Evolutionary conservation across 2,329 filamentous ascomycete species (phyloP), one percentile per base, ranked within the genome.

Genomic region (Pseudomassariella vexata): DNA sequence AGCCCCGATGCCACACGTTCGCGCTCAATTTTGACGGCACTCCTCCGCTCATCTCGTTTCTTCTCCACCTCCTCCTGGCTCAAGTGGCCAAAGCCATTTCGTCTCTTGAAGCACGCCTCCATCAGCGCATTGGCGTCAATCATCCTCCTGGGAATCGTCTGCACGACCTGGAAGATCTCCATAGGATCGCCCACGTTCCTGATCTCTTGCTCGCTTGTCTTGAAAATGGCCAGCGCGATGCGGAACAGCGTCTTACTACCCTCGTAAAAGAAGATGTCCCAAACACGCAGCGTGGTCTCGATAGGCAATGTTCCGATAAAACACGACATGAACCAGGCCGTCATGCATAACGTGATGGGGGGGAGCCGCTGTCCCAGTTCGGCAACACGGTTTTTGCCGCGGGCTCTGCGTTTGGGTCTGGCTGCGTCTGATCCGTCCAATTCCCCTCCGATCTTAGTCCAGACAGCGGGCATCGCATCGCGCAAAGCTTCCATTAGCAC

Each of bases 271-370:
- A 96, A 89, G 2, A 87, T 78, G 48, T 96, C 90, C 90, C 90
- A 96, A 2, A 95, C 86, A 6, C 90, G 82, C 12, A 95, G 72
- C 0, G 89, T 90, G 12, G 83, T 87, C 61, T 96, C 90, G 40
- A 94, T 88, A 2, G 90, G 90, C 12, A 96, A 65, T 1, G 86
- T 94, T 32, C 89, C 88, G 39, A 95, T 92, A 57, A 92, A 95
- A 48, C 92, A 85, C 29, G 85, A 94, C 90, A 96, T 95, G 58
- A 96, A 94, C 90, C 90, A 96, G 4, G 89, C 85, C 8, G 89
- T 95, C 58, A 92, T 87, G 46, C 88, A 94, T 5, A 96, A 72
- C 1, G 86, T 92, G 44, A 96, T 90, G 9, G 90, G 89, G 0
- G 90, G 90, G 9, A 95, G 71, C 5, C 83, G 73, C 30, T 62